Evolutionary conservation across 805 yeast genomes (phyloP).

Genomic region (Candida incommunis): DNA sequence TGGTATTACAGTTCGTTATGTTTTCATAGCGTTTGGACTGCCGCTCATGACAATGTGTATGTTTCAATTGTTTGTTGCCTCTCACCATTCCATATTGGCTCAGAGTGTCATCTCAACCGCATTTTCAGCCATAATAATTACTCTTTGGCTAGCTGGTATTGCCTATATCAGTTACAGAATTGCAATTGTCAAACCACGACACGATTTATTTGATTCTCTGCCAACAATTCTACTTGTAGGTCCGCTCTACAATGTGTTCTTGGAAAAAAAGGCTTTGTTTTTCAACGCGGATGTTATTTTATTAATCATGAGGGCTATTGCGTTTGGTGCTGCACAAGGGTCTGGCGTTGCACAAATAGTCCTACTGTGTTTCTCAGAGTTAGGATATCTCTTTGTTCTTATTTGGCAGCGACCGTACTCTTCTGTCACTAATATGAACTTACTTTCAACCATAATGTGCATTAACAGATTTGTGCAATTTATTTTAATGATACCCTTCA

Average conservation of each 20-base stretch:
- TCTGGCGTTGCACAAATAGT: slow-evolving; percentile 23
- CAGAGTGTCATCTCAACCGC: slow-evolving; percentile 14
- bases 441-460: slow-evolving; percentile 7
- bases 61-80: slow-evolving; percentile 16
- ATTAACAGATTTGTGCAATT: slow-evolving; percentile 11
- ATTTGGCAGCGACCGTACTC: slow-evolving; percentile 15
- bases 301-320: slow-evolving; percentile 17
- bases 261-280: slow-evolving; percentile 11
- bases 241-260: slow-evolving; percentile 19
- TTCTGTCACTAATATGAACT: slow-evolving; percentile 16
- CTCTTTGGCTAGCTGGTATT: slow-evolving; percentile 14
- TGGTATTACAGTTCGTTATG: slow-evolving; percentile 17
- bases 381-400: slow-evolving; percentile 11
- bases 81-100: slow-evolving; percentile 2
- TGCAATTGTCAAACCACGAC: slow-evolving; percentile 9
- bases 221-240: slow-evolving; percentile 16
- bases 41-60: slow-evolving; percentile 18
- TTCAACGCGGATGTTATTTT: slow-evolving; percentile 9
- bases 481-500: slow-evolving; percentile 16
- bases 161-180: slow-evolving; percentile 6
- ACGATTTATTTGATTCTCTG: slow-evolving; percentile 15
- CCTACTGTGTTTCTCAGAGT: slow-evolving; percentile 17
- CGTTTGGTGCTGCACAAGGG: slow-evolving; percentile 19
- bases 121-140: slow-evolving; percentile 15
- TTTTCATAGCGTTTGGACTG: slow-evolving; percentile 14